Conservation (phyloP, 2,329 filamentous ascomycete species). For the Verticillium albo-atrum region DNA sequence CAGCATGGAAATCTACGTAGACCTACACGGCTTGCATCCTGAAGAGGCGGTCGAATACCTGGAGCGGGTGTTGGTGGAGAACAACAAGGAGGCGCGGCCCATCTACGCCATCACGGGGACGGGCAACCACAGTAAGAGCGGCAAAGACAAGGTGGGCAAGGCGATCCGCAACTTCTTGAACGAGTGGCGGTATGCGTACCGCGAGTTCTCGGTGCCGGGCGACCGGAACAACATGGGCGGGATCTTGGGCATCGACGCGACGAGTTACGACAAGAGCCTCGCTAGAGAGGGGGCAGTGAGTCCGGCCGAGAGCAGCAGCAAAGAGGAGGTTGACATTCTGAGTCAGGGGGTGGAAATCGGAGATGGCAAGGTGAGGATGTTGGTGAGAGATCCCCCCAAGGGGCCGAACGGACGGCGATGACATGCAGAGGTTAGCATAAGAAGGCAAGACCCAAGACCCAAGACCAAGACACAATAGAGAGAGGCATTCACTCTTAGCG, state of each 20-base stretch:
- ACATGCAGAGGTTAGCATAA: slow-evolving; percentile 4
- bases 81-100: slow-evolving; percentile 66
- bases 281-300: slow-evolving; percentile 37
- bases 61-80: slow-evolving; percentile 80
- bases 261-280: slow-evolving; percentile 62
- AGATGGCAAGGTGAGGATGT: slow-evolving; percentile 60
- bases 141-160: slow-evolving; percentile 97
- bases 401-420: slow-evolving; percentile 45
- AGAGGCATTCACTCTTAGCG: not conserved
- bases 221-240: slow-evolving; percentile 81
- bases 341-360: slow-evolving; percentile 65
- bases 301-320: slow-evolving; percentile 29
- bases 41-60: slow-evolving; percentile 96
- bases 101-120: slow-evolving; percentile 97
- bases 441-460: not conserved
- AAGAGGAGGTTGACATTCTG: slow-evolving; percentile 51
- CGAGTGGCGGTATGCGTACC: slow-evolving; percentile 93
- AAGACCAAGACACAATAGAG: slow-evolving; percentile 7
- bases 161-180: slow-evolving; percentile 86
- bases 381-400: slow-evolving; percentile 58
- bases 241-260: slow-evolving; percentile 63
- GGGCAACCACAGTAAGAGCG: slow-evolving; percentile 96
- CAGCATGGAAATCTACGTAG: slow-evolving; percentile 79
- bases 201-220: slow-evolving; percentile 95
- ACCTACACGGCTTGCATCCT: slow-evolving; percentile 96